These are phyloP conservation scores for Wickerhamomyces queroliae DNA, from an alignment of 805 yeast genomes.

Conservation along the genomic window DNA sequence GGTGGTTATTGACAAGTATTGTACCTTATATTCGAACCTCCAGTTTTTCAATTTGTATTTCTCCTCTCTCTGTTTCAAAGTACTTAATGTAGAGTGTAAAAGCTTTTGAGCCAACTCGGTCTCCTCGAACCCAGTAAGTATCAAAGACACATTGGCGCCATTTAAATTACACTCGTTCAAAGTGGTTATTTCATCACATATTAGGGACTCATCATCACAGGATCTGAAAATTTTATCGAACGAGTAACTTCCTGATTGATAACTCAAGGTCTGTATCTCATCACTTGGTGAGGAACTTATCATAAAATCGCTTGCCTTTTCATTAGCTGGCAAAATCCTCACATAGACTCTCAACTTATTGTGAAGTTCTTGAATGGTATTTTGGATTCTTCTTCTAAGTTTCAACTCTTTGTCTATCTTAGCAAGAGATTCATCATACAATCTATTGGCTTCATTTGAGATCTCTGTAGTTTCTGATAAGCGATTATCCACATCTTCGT, in stretches of 20 bases:
- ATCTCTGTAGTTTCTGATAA: slow-evolving; percentile 18
- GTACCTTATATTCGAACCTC: slow-evolving; percentile 8
- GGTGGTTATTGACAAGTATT: slow-evolving; percentile 8
- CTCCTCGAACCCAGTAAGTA: slow-evolving; percentile 1
- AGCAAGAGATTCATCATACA: slow-evolving; percentile 19
- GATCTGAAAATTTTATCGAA: slow-evolving; percentile 9
- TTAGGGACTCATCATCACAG: neutral
- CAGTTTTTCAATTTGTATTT: slow-evolving; percentile 8
- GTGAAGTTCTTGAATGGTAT: slow-evolving; percentile 36
- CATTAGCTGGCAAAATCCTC: neutral
- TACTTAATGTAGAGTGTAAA: neutral
- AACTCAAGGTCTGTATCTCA: neutral
- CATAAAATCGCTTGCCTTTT: neutral
- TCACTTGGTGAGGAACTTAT: neutral
- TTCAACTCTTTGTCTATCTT: slow-evolving; percentile 30
- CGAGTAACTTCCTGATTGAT: neutral
- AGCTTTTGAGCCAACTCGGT: neutral
- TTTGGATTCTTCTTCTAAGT: slow-evolving; percentile 40
- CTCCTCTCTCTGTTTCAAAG: slow-evolving; percentile 1
- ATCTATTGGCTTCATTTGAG: slow-evolving; percentile 14
- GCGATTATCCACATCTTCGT: slow-evolving; percentile 13
- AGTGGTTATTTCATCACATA: slow-evolving; percentile 4
- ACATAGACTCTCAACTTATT: slow-evolving; percentile 27
- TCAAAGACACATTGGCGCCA: slow-evolving; percentile 5
- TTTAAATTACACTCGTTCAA: slow-evolving; percentile 8